A percentile compares a stretch with the other conserved stretches of the same genome.
These are phyloP conservation scores for Calonectria pseudoreteaudii DNA, from an alignment of 2,329 filamentous ascomycete genomes.

Conservation along the genomic window DNA sequence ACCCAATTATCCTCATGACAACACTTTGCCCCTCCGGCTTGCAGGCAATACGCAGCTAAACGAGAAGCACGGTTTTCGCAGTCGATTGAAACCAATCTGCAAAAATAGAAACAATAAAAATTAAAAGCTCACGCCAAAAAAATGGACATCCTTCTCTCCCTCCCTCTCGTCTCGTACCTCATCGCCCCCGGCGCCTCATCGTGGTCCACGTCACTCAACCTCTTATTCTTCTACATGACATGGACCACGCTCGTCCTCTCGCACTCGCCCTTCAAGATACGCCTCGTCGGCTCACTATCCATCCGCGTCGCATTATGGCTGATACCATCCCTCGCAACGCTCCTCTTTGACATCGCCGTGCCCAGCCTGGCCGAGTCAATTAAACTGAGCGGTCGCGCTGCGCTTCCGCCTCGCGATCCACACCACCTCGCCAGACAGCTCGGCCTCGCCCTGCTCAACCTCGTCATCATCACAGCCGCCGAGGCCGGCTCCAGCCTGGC, in stretches of 20 bases:
- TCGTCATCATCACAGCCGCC: conserved; percentile 55
- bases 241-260: conserved; percentile 87
- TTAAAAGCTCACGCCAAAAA: conserved; percentile 29
- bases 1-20: conserved; percentile 4
- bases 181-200: conserved; percentile 71
- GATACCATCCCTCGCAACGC: conserved; percentile 77
- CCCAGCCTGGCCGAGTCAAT: conserved; percentile 76
- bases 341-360: conserved; percentile 77
- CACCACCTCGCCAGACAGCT: conserved; percentile 50
- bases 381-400: conserved; percentile 72
- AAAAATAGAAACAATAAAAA: background rate
- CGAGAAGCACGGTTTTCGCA: background rate
- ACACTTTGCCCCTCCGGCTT: background rate
- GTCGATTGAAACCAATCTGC: conserved; percentile 3
- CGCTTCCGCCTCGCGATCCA: conserved; percentile 60
- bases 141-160: conserved; percentile 77
- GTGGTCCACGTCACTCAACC: conserved; percentile 83
- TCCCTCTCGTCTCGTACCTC: conserved; percentile 78
- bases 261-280: conserved; percentile 79
- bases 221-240: conserved; percentile 91
- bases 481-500: conserved; percentile 57
- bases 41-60: background rate
- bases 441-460: conserved; percentile 59
- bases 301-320: conserved; percentile 79
- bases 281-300: conserved; percentile 76